phyloP scores from a whole-genome alignment of 2,329 filamentous ascomycete genomes.

The Exserohilum rostratum region DNA sequence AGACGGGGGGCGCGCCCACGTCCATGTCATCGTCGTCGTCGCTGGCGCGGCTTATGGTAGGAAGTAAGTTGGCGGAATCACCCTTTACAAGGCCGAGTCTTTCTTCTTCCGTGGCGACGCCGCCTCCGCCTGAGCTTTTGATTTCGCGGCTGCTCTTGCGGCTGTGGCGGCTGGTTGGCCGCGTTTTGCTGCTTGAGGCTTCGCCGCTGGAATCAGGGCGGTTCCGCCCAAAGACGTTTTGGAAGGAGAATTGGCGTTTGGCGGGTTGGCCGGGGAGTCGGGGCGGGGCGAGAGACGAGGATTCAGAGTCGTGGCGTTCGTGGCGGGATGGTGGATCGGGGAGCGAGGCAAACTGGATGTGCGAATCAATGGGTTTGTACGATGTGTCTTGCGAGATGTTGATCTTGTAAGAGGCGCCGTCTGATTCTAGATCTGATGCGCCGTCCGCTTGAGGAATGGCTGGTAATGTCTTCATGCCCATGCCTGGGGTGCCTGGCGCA shows the following conservation, averaged over 20 bases:
- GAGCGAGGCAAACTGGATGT: conserved; percentile 54
- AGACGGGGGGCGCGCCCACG: conserved; percentile 14
- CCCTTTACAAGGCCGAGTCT: conserved; percentile 81
- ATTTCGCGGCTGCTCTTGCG: conserved; percentile 42
- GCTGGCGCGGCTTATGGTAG: conserved; percentile 32
- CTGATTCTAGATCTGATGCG: conserved; percentile 32
- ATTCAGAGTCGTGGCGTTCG: conserved; percentile 51
- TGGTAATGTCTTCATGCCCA: conserved; percentile 33
- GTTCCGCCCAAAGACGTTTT: conserved; percentile 74
- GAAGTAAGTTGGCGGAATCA: conserved; percentile 55
- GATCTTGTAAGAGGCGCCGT: conserved; percentile 55
- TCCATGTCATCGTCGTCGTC: conserved; percentile 13
- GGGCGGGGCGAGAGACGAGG: conserved; percentile 58
- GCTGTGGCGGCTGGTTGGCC: conserved; percentile 37
- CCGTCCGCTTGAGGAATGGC: conserved; percentile 28
- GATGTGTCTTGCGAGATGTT: conserved; percentile 51
- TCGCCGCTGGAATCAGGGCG: conserved; percentile 37
- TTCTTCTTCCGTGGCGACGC: conserved; percentile 74
- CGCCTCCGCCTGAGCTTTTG: conserved; percentile 50
- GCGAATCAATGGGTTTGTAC: conserved; percentile 54
- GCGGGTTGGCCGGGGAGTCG: conserved; percentile 61
- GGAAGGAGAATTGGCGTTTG: conserved; percentile 89
- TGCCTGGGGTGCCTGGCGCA: conserved; percentile 13
- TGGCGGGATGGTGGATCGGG: conserved; percentile 41
- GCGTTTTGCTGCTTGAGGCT: conserved; percentile 13